Percentiles rank a stretch among this genome's conserved stretches.
Conservation (phyloP, 2,329 filamentous ascomycete species). For the Talaromyces sp. region DNA sequence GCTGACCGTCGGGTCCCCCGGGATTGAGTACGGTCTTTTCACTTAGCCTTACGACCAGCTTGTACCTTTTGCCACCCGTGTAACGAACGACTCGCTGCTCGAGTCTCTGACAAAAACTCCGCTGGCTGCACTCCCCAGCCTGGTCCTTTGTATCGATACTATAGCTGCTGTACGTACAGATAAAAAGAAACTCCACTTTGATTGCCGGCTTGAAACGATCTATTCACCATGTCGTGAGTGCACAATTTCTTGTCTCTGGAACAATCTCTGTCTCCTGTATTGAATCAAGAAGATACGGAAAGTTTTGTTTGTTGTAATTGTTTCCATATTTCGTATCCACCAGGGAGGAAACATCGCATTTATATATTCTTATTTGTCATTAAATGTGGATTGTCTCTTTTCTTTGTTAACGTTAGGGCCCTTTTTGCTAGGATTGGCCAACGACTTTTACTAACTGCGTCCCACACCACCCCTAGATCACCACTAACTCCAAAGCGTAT, state of each 20-base stretch:
- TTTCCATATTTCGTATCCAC: neutral
- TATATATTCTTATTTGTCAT: neutral
- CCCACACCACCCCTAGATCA: slow-evolving; percentile 23
- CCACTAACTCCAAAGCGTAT: slow-evolving; percentile 38
- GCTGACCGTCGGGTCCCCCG: neutral
- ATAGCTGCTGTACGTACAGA: slow-evolving; percentile 17
- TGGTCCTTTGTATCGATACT: slow-evolving; percentile 13
- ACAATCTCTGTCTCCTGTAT: neutral
- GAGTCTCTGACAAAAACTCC: slow-evolving; percentile 5
- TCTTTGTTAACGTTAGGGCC: neutral
- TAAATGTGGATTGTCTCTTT: neutral
- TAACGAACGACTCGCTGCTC: slow-evolving; percentile 3
- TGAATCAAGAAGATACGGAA: neutral
- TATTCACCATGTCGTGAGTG: slow-evolving; percentile 38
- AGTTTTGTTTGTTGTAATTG: neutral
- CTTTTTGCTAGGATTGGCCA: neutral
- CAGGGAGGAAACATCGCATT: neutral
- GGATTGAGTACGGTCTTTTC: neutral
- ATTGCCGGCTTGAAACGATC: neutral
- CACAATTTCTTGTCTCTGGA: slow-evolving; percentile 3
- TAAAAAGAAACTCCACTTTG: neutral
- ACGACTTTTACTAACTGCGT: slow-evolving; percentile 1
- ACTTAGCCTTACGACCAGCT: slow-evolving; percentile 4
- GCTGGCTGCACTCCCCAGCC: slow-evolving; percentile 1
- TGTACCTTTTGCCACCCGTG: slow-evolving; percentile 3